Conservation (phyloP, 495 filamentous ascomycete species). For the Penicillium salamii region DNA sequence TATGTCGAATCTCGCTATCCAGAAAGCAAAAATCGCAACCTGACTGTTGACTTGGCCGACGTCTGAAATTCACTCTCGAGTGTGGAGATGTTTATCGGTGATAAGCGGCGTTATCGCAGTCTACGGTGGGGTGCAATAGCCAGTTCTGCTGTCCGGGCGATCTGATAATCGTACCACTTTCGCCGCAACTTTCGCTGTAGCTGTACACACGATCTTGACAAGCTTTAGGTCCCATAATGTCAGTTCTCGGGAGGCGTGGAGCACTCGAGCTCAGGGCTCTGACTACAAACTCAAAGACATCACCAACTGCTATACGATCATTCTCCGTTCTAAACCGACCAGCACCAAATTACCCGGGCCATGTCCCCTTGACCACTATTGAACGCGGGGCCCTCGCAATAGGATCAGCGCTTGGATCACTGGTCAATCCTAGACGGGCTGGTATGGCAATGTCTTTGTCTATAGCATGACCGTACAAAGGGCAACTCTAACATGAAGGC, state of each 20-base stretch:
- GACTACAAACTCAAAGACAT: constrained; percentile 4
- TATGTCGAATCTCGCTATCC: background rate
- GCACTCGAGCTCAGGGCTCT: constrained; percentile 20
- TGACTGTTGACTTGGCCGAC: background rate
- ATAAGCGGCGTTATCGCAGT: constrained; percentile 21
- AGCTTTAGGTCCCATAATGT: constrained; percentile 26
- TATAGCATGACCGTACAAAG: background rate
- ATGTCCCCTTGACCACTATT: constrained; percentile 79
- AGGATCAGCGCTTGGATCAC: constrained; percentile 76
- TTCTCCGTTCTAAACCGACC: constrained; percentile 84
- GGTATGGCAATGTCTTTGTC: constrained; percentile 39
- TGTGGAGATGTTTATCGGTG: constrained; percentile 22
- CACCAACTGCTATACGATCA: constrained; percentile 22
- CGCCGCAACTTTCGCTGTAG: background rate
- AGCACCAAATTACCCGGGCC: constrained; percentile 71
- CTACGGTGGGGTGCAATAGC: constrained; percentile 22
- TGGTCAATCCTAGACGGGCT: constrained; percentile 75
- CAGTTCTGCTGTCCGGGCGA: constrained; percentile 17
- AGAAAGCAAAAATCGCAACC: background rate
- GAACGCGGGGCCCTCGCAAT: constrained; percentile 77
- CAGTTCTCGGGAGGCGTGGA: constrained; percentile 26
- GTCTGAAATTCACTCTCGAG: constrained; percentile 5
- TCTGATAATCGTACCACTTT: constrained; percentile 29
- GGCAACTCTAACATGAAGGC: background rate
- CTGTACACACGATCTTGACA: background rate